A percentile compares a stretch with the other conserved stretches of the same genome.
These are phyloP conservation scores for Astrocystis sublimbata DNA, from an alignment of 495 filamentous ascomycete species.

Conservation along the genomic window DNA sequence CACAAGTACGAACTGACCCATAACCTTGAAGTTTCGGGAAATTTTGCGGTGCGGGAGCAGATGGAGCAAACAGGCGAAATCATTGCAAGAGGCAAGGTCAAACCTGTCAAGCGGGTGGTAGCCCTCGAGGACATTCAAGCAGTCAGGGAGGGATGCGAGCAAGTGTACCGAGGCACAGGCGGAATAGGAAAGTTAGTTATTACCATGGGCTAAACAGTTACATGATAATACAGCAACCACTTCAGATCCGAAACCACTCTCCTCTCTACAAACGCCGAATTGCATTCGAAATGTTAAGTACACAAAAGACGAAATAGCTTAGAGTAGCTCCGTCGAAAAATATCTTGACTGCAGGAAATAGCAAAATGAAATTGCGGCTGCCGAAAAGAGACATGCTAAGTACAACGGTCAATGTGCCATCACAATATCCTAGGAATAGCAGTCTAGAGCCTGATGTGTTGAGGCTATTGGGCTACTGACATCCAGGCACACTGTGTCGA, in stretches of 20 bases:
- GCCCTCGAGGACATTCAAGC: constrained; percentile 48
- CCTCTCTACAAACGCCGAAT: neutral
- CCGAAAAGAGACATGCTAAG: neutral
- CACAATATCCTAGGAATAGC: no score
- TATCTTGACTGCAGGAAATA: neutral
- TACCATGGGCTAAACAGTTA: constrained; percentile 13
- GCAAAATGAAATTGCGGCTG: neutral
- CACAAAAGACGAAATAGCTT: neutral
- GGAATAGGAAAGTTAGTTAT: constrained; percentile 59
- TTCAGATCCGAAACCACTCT: neutral
- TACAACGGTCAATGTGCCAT: no score
- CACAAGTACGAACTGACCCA: neutral
- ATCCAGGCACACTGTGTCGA: neutral
- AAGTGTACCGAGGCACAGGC: constrained; percentile 52
- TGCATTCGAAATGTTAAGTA: neutral
- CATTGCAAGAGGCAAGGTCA: constrained; percentile 49
- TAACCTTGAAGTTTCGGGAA: constrained; percentile 35
- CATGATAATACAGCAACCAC: neutral
- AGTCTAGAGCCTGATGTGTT: no score
- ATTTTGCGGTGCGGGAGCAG: constrained; percentile 36
- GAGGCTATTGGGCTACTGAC: no score
- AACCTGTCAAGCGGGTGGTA: constrained; percentile 43
- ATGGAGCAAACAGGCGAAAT: constrained; percentile 44
- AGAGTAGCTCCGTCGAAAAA: neutral
- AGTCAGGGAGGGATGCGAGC: constrained; percentile 46